A percentile compares a stretch with the other conserved stretches of the same genome.
Evolutionary conservation across 2,329 filamentous ascomycete genomes (phyloP).

Genomic region (Cytospora piceae): DNA sequence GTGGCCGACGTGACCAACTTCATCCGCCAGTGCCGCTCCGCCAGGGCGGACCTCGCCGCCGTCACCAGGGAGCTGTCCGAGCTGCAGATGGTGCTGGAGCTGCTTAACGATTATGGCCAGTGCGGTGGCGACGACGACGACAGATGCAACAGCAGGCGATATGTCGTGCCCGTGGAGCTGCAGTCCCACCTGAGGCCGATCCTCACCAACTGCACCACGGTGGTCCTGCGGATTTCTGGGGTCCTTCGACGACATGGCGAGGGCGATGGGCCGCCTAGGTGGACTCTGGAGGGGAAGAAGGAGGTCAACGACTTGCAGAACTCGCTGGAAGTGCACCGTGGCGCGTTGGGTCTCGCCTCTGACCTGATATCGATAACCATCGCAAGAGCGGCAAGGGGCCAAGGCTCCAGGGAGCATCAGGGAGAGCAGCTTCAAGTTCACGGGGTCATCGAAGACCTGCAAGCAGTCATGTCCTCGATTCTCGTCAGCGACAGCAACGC

Average conservation of each 20-base stretch:
- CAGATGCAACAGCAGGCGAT: neutral
- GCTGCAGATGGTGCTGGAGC: constrained; percentile 33
- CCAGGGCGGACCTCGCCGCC: constrained; percentile 32
- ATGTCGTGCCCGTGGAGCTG: constrained; percentile 29
- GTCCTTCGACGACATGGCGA: constrained; percentile 28
- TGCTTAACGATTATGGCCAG: constrained; percentile 33
- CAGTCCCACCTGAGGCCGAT: constrained; percentile 32
- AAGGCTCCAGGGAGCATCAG: constrained; percentile 13
- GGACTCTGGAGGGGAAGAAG: constrained; percentile 29
- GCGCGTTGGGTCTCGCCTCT: constrained; percentile 28
- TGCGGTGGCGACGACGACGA: neutral
- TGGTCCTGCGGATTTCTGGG: constrained; percentile 29
- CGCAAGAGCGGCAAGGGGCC: constrained; percentile 21
- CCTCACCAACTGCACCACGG: constrained; percentile 31
- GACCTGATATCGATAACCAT: constrained; percentile 29
- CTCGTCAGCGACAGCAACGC: constrained; percentile 29
- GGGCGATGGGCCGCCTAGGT: constrained; percentile 24
- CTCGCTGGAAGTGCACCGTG: constrained; percentile 32
- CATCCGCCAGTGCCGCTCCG: constrained; percentile 33
- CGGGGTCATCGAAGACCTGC: constrained; percentile 24
- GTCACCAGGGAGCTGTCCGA: constrained; percentile 33
- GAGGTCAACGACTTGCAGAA: constrained; percentile 30
- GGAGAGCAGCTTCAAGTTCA: constrained; percentile 21
- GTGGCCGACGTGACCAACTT: constrained; percentile 32
- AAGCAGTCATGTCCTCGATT: constrained; percentile 23